Evolutionary conservation across 768 basidiomycete genomes (phyloP).

Genomic region (Termitomyces sp.): DNA sequence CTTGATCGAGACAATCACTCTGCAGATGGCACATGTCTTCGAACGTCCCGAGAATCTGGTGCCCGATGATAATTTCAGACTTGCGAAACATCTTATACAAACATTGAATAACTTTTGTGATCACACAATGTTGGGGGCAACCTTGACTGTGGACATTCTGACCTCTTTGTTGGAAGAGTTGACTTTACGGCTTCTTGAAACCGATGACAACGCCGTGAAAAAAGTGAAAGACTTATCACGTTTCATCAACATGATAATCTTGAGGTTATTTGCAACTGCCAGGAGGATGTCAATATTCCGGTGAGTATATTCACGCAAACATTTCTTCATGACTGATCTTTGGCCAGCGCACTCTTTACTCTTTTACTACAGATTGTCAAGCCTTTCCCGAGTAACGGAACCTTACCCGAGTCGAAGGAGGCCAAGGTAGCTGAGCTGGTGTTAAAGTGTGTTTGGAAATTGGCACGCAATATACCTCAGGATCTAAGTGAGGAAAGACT

Average conservation of each 20-base stretch:
- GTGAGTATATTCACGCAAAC: slow-evolving; percentile 34
- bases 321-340: slow-evolving; percentile 7
- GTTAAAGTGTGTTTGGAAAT: slow-evolving; percentile 96
- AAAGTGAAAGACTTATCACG: slow-evolving; percentile 91
- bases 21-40: slow-evolving; percentile 91
- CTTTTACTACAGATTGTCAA: slow-evolving; percentile 79
- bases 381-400: slow-evolving; percentile 74
- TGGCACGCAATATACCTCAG: slow-evolving; percentile 90
- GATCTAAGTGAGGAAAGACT: slow-evolving; percentile 76
- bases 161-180: slow-evolving; percentile 88
- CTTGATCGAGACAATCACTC: slow-evolving; percentile 83
- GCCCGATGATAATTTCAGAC: slow-evolving; percentile 77
- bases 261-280: slow-evolving; percentile 88
- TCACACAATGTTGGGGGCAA: slow-evolving; percentile 81
- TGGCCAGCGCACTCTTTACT: slow-evolving; percentile 64
- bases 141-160: slow-evolving; percentile 77
- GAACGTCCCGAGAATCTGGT: slow-evolving; percentile 72
- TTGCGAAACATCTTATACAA: slow-evolving; percentile 97
- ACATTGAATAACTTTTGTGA: slow-evolving; percentile 95
- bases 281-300: slow-evolving; percentile 88
- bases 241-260: slow-evolving; percentile 98
- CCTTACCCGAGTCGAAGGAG: slow-evolving; percentile 69
- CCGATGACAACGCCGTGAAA: slow-evolving; percentile 78
- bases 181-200: slow-evolving; percentile 86
- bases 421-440: slow-evolving; percentile 90